These are phyloP conservation scores for Pyronema omphalodes DNA, from an alignment of 495 filamentous ascomycete genomes.

Conservation along the genomic window DNA sequence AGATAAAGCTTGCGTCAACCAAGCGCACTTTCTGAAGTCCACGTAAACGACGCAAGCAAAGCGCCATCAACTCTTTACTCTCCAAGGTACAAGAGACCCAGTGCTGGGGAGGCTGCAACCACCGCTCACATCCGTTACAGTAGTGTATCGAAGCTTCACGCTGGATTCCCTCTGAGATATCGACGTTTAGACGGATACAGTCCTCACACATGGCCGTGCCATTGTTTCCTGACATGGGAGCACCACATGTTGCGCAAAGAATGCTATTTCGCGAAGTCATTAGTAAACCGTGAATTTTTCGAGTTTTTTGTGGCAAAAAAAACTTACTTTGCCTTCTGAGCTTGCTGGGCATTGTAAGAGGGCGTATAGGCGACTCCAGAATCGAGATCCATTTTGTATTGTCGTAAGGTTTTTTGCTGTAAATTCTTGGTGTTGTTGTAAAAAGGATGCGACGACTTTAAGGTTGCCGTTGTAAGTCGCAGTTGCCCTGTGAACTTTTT, in stretches of 20 bases:
- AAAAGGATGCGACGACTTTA: too few relatives aligned
- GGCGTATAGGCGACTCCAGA: constrained; percentile 1
- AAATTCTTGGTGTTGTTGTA: too few relatives aligned
- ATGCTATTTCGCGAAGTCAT: constrained; percentile 35
- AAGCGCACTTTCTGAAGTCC: constrained; percentile 75
- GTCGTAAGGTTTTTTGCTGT: too few relatives aligned
- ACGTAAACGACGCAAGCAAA: constrained; percentile 67
- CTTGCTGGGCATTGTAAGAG: not conserved
- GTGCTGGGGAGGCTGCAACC: constrained; percentile 67
- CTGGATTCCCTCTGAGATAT: constrained; percentile 83
- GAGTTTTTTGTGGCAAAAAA: constrained; percentile 1
- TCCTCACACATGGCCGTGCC: constrained; percentile 73
- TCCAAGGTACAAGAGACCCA: constrained; percentile 74
- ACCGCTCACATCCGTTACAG: constrained; percentile 84
- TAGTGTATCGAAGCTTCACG: constrained; percentile 65
- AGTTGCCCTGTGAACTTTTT: too few relatives aligned
- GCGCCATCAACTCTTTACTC: constrained; percentile 71
- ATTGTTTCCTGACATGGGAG: constrained; percentile 83
- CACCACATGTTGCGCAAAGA: constrained; percentile 87
- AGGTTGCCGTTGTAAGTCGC: too few relatives aligned
- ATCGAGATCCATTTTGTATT: constrained; percentile 1
- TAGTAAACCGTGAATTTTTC: not conserved
- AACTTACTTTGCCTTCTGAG: constrained; percentile 2
- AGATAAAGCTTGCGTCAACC: constrained; percentile 88
- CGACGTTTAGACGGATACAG: constrained; percentile 80